Percentiles rank a stretch among this genome's conserved stretches.
Conservation (phyloP, 2,329 filamentous ascomycete species). For the Tolypocladium endophyticum region DNA sequence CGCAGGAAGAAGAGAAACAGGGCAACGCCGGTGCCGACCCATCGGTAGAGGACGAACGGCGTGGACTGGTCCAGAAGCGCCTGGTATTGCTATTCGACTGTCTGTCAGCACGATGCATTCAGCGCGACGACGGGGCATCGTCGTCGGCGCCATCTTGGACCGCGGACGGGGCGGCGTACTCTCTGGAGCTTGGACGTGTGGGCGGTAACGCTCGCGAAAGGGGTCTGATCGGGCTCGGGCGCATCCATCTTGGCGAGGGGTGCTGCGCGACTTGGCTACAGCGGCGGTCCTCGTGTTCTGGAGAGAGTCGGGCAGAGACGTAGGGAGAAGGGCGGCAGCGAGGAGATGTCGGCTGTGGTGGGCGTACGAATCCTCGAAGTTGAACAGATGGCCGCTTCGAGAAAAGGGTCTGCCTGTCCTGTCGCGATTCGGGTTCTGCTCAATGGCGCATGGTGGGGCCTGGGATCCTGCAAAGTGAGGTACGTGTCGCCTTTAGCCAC, state of each 20-base stretch:
- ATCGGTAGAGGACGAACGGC: constrained; percentile 81
- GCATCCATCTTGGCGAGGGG: constrained; percentile 57
- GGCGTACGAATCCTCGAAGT: not conserved
- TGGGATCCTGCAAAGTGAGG: not conserved
- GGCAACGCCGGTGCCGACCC: constrained; percentile 68
- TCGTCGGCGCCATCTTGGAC: not conserved
- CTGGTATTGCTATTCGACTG: constrained; percentile 67
- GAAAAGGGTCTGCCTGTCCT: not conserved
- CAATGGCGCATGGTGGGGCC: not conserved
- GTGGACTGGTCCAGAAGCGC: constrained; percentile 87
- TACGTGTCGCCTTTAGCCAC: not conserved
- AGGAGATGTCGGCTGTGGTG: not conserved
- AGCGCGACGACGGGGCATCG: not conserved
- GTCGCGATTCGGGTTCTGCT: not conserved
- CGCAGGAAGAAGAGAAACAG: constrained; percentile 77
- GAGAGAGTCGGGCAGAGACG: not conserved
- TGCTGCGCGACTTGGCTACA: not conserved
- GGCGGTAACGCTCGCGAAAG: constrained; percentile 79
- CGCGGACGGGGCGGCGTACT: constrained; percentile 34
- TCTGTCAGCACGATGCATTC: not conserved
- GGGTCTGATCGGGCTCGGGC: constrained; percentile 77
- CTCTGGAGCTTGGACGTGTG: constrained; percentile 69
- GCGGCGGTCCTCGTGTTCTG: not conserved
- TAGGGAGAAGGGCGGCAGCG: not conserved
- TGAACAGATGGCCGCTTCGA: not conserved